Percentiles rank a stretch among this genome's conserved stretches.
phyloP scores from a whole-genome alignment of 1,139 yeast genomes.

The Yamadazyma buinensis region DNA sequence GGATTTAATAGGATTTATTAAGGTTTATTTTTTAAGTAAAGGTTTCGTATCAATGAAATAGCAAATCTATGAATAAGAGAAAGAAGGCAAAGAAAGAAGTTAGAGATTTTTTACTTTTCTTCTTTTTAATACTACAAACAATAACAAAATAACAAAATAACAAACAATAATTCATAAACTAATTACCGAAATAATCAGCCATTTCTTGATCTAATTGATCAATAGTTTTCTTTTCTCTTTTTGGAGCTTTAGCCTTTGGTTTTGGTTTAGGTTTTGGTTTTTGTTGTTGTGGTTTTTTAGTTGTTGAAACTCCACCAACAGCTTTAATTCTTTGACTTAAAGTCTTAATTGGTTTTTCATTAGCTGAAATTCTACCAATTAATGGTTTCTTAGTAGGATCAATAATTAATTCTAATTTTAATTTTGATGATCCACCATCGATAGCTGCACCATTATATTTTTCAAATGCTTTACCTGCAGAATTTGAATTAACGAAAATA shows the following conservation, averaged over 20 bases:
- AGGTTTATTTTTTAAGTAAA: no score
- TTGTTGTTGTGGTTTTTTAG: slow-evolving; percentile 20
- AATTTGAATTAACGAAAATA: slow-evolving; percentile 62
- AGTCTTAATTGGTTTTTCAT: slow-evolving; percentile 20
- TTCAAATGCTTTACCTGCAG: slow-evolving; percentile 71
- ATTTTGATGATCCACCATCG: slow-evolving; percentile 76
- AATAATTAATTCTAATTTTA: slow-evolving; percentile 80
- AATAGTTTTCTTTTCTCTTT: slow-evolving; percentile 68
- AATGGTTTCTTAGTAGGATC: slow-evolving; percentile 82
- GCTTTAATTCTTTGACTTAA: slow-evolving; percentile 17
- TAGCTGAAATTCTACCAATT: slow-evolving; percentile 65
- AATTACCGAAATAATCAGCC: slow-evolving; percentile 69
- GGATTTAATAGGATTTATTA: no score
- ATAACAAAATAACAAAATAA: no score
- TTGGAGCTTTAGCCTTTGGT: slow-evolving; percentile 22
- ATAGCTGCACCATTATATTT: slow-evolving; percentile 91
- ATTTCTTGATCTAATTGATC: slow-evolving; percentile 92
- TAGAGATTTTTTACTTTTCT: no score
- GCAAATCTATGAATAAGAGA: no score
- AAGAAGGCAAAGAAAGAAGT: no score
- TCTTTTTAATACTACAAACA: no score
- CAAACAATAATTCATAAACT: no score
- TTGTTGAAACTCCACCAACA: slow-evolving; percentile 12
- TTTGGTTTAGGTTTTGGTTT: slow-evolving; percentile 22
- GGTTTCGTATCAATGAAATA: no score